Base-by-base conservation (phyloP, 2,329 filamentous ascomycete genomes). In the Penicillium janthinellum region DNA sequence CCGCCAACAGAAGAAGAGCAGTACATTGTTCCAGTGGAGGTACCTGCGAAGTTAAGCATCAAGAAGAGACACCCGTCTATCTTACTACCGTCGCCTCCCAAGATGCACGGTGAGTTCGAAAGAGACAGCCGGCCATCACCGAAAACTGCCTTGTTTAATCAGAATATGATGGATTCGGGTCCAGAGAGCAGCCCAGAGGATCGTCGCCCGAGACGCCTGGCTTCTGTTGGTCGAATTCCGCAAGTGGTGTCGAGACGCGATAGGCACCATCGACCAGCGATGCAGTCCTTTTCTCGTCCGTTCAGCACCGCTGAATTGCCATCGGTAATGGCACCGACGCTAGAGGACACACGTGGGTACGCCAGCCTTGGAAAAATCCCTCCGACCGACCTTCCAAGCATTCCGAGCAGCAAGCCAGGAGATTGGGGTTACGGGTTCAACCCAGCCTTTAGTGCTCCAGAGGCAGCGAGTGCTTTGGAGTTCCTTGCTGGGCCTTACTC, bases 201-300 rank as follows among this genome's bases (percentile, higher is more conserved):
- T 37, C 75, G 76, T 39, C 78, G 78, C 10, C 85, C 85, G 10
- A 90, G 86, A 70, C 84, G 92, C 57, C 79, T 96, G 17, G 86
- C 88, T 31, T 91, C 94, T 66, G 88, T 96, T 49, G 93, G 92
- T 8, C 86, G 93, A 15, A 96, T 96, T 54, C 93, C 93, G 8
- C 88, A 87, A 68, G 91, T 96, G 4, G 82, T 94, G 34, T 91
- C 86, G 48, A 87, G 84, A 53, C 78, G 81, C 50, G 83, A 84
- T 49, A 84, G 88, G 55, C 81, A 87, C 38, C 85, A 89, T 62
- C 85, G 85, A 50, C 85, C 86, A 1, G 88, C 90, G 0, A 85
- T 90, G 1, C 88, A 87, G 71, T 96, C 91, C 35, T 96, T 96
- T 73, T 96, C 93, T 3, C 83, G 92, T 8, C 92, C 93, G 0